Percentiles rank a stretch among this genome's conserved stretches.
Evolutionary conservation across 2,329 filamentous ascomycete genomes (phyloP).

Genomic region (Claviceps spartinae): DNA sequence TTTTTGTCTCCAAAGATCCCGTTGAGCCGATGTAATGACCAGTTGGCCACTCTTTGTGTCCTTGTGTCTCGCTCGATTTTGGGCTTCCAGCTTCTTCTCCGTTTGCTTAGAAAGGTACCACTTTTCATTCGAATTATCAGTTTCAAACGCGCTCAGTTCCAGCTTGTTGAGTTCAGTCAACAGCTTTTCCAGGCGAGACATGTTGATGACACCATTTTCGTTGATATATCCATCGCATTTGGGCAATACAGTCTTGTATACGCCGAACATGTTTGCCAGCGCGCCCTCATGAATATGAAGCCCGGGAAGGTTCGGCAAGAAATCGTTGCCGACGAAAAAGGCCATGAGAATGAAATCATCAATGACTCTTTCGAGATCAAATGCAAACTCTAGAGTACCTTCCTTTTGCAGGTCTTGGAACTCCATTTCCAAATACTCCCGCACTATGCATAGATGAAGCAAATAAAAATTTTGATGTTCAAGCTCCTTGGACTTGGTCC

Average conservation of each 20-base stretch:
- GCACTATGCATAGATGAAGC: constrained; percentile 91
- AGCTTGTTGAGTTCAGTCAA: constrained; percentile 77
- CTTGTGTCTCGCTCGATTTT: constrained; percentile 42
- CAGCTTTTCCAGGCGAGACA: constrained; percentile 63
- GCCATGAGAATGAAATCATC: constrained; percentile 99
- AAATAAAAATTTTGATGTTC: constrained; percentile 99
- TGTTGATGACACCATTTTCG: constrained; percentile 82
- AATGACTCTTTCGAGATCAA: constrained; percentile 91
- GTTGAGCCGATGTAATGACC: constrained; percentile 66
- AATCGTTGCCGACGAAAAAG: constrained; percentile 99
- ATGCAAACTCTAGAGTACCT: constrained; percentile 59
- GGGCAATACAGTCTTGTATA: constrained; percentile 85
- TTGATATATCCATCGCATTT: constrained; percentile 91
- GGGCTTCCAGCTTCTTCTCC: constrained; percentile 46
- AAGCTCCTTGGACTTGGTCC: constrained; percentile 85
- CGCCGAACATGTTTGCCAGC: constrained; percentile 88
- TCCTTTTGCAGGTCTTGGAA: constrained; percentile 82
- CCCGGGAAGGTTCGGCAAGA: constrained; percentile 89
- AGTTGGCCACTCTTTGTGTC: constrained; percentile 44
- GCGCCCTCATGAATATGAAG: constrained; percentile 98
- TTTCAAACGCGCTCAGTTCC: constrained; percentile 85
- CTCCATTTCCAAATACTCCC: constrained; percentile 92
- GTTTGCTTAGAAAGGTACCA: constrained; percentile 85
- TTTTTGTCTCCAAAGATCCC: constrained; percentile 63
- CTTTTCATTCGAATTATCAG: constrained; percentile 72